These are phyloP conservation scores for Cutaneotrichosporon sp. DNA, from an alignment of 1,284 basidiomycete genomes.

Conservation along the genomic window DNA sequence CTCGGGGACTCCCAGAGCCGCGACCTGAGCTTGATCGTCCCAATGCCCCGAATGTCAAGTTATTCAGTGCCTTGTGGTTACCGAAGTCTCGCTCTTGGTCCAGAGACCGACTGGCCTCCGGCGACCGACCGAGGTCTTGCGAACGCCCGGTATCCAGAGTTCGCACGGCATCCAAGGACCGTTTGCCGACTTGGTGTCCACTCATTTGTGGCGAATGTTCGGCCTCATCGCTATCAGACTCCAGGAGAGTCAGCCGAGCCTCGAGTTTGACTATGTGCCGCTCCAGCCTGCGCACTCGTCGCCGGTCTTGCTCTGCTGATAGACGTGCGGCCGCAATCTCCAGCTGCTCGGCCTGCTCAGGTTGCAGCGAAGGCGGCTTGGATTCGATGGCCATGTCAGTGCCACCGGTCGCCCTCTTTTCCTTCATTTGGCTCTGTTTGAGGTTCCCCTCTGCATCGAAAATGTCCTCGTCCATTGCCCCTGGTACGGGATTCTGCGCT, in stretches of 20 bases:
- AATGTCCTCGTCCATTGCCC: slow-evolving; percentile 2
- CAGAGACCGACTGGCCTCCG: too few species aligned
- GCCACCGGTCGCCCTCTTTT: not conserved
- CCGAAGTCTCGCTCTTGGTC: not conserved
- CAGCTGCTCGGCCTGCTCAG: not conserved
- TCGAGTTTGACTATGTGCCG: not conserved
- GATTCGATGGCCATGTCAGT: not conserved
- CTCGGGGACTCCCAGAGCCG: too few species aligned
- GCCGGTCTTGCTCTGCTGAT: not conserved
- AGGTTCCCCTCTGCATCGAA: not conserved
- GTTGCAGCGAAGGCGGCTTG: not conserved
- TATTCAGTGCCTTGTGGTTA: not conserved
- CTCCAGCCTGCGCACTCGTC: not conserved
- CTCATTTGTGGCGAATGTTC: not conserved
- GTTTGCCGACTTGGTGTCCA: not conserved
- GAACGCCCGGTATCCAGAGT: too few species aligned
- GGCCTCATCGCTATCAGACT: not conserved
- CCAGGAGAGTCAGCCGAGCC: not conserved
- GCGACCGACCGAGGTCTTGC: too few species aligned
- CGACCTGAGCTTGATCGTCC: not conserved
- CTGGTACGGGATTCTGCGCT: slow-evolving; percentile 1
- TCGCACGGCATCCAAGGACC: not conserved
- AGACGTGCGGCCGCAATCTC: not conserved
- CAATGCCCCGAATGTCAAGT: not conserved
- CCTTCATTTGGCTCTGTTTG: not conserved